Evolutionary conservation across 164 flowering plant genomes (phyloP), one percentile per base, ranked within the genome.

Genomic region (Paratinospora sagittata): DNA sequence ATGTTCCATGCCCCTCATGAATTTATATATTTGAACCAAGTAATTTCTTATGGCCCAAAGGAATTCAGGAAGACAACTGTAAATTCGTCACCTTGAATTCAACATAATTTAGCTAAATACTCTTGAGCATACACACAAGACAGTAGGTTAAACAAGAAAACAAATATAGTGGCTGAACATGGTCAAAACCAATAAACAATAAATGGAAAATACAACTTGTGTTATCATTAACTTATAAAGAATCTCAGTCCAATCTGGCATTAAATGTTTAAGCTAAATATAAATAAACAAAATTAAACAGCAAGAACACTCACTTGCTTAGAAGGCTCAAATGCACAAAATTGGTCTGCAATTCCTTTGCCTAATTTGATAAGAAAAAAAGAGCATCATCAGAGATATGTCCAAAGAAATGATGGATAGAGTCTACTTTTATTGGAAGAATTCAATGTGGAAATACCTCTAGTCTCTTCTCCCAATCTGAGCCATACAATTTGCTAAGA

Each of bases 391-490:
- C 21, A 63, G 21, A 16, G 27, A 47, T 2, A 70, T 2, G 8
- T 21, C 41, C 43, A 57, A 39, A 37, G 3, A 61, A 27, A 39
- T n/a, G 30, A 41, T 55, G 16, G 49, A 76, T 27, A 55, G 58
- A 23, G 27, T 23, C 5, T 3, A 10, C 21, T 27, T 23, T 34
- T 6, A 57, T 30, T 7, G 23, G 2, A 55, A 55, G 21, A 55
- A n/a, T 8, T n/a, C 61, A 49, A 57, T 19, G 12, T 45, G 12
- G 4, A 17, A 69, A 27, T 88, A 92, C 98, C 98, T 94, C 88
- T 33, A 94, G 91, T 70, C 85, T 89, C 80, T 83, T 90, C 82
- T 91, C 92, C 97, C 98, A 94, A 76, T 94, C 90, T 57, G 83
- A 60, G 2, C 97, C 97, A 82, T 87, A 92, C 33, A 86, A 68